These are phyloP conservation scores for Heritiera littoralis DNA, from an alignment of 345 rosid species.

Conservation along the genomic window DNA sequence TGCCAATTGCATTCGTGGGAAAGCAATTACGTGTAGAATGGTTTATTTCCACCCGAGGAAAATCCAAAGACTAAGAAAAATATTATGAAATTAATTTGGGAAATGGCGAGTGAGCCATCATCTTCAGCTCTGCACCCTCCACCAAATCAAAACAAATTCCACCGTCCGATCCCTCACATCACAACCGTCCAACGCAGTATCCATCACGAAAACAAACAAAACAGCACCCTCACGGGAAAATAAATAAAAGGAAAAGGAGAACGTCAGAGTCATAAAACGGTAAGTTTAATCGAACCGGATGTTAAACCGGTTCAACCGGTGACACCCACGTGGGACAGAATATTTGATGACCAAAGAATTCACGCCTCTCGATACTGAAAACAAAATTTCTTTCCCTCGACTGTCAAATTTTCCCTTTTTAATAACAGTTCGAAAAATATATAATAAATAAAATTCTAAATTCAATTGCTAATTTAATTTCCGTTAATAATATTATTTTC, in stretches of 20 bases:
- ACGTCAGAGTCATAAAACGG: not conserved
- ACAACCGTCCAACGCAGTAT: slow-evolving; percentile 21
- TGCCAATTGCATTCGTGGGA: not conserved
- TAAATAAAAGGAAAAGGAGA: not conserved
- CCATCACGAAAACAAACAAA: not conserved
- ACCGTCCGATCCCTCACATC: slow-evolving; percentile 24
- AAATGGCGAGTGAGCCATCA: slow-evolving; percentile 36
- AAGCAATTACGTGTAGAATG: slow-evolving; percentile 13
- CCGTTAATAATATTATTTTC: not conserved
- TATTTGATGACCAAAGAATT: slow-evolving; percentile 48
- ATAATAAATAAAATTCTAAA: not conserved
- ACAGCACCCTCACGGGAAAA: not conserved
- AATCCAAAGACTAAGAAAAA: not conserved
- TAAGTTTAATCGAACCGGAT: not conserved
- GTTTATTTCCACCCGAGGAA: slow-evolving; percentile 15
- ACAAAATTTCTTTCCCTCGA: slow-evolving; percentile 45
- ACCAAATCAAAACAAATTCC: slow-evolving; percentile 28
- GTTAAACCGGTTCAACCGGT: not conserved
- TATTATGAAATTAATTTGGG: not conserved
- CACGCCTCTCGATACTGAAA: slow-evolving; percentile 38
- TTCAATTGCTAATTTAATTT: not conserved
- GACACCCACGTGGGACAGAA: slow-evolving; percentile 27
- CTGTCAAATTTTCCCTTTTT: slow-evolving; percentile 19
- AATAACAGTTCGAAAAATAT: slow-evolving; percentile 4
- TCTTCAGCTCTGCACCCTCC: slow-evolving; percentile 12